phyloP scores from a whole-genome alignment of 352 stramenopile genomes.

The Albugo laibachii region DNA sequence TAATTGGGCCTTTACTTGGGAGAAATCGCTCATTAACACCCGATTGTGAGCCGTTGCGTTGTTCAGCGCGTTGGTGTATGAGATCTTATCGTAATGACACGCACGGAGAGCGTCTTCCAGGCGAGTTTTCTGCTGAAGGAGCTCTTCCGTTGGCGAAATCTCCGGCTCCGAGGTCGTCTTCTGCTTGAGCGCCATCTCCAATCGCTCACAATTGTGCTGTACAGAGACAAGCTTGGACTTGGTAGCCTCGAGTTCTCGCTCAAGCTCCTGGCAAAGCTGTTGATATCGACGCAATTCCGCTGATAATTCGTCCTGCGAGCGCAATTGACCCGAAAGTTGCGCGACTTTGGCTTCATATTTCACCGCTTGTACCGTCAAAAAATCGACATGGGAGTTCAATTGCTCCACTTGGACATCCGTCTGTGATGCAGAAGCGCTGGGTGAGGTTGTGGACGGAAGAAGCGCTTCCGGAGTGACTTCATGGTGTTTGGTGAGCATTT shows the following conservation, averaged over 20 bases:
- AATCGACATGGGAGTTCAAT: conserved; percentile 38
- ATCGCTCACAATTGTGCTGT: conserved; percentile 17
- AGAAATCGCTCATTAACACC: conserved; percentile 33
- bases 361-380: conserved; percentile 58
- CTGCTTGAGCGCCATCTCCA: conserved; percentile 5
- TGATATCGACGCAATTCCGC: conserved; percentile 41
- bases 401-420: conserved; percentile 43
- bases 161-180: background rate
- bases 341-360: conserved; percentile 63
- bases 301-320: conserved; percentile 15
- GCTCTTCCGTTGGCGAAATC: background rate
- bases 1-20: conserved; percentile 28
- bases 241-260: conserved; percentile 22
- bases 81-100: conserved; percentile 69
- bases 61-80: conserved; percentile 56
- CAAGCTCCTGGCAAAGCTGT: conserved; percentile 22
- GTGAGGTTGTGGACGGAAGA: background rate
- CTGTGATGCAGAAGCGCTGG: background rate
- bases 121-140: conserved; percentile 41
- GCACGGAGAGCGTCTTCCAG: conserved; percentile 54
- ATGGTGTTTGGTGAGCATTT: background rate
- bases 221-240: conserved; percentile 24
- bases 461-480: background rate
- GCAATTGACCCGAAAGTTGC: conserved; percentile 31
- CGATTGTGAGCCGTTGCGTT: conserved; percentile 65